Evolutionary conservation across 169 alveolate species (phyloP).

Genomic region (Plasmodium fragile): DNA sequence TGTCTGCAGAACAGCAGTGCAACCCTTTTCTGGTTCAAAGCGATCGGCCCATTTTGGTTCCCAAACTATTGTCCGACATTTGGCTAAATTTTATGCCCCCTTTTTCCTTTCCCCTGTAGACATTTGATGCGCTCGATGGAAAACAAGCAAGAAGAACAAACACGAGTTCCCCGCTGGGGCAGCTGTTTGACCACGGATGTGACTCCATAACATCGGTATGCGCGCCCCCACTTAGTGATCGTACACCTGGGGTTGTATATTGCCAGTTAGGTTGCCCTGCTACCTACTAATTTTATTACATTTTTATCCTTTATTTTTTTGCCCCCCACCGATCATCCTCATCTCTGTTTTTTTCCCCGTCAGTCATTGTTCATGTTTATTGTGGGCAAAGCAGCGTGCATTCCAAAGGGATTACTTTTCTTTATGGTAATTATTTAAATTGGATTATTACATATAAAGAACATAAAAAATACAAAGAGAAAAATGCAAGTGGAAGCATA

Average conservation of each 20-base stretch:
- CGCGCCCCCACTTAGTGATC: background rate
- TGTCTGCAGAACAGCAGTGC: background rate
- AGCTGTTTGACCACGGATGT: slow-evolving; percentile 93
- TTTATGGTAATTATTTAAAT: slow-evolving; percentile 10
- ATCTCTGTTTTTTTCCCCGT: slow-evolving; percentile 1
- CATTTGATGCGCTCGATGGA: slow-evolving; percentile 94
- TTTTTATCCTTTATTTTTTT: background rate
- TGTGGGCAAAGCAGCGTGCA: slow-evolving; percentile 7
- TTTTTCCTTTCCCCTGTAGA: slow-evolving; percentile 77
- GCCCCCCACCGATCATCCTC: background rate
- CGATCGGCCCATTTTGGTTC: background rate
- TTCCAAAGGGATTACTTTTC: slow-evolving; percentile 18
- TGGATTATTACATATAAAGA: background rate
- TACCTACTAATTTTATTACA: background rate
- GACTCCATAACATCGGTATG: slow-evolving; percentile 85
- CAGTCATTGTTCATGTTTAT: slow-evolving; percentile 41
- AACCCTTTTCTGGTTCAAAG: background rate
- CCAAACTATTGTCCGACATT: background rate
- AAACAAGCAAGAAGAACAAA: slow-evolving; percentile 92
- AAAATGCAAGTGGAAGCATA: background rate
- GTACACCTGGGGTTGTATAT: background rate
- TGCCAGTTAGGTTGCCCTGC: slow-evolving; percentile 1
- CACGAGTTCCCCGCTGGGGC: slow-evolving; percentile 90
- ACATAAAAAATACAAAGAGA: background rate
- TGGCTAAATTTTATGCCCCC: slow-evolving; percentile 7